Evolutionary conservation across 2,329 filamentous ascomycete genomes (phyloP).

Genomic region (Aspergillus ochraceoroseus): DNA sequence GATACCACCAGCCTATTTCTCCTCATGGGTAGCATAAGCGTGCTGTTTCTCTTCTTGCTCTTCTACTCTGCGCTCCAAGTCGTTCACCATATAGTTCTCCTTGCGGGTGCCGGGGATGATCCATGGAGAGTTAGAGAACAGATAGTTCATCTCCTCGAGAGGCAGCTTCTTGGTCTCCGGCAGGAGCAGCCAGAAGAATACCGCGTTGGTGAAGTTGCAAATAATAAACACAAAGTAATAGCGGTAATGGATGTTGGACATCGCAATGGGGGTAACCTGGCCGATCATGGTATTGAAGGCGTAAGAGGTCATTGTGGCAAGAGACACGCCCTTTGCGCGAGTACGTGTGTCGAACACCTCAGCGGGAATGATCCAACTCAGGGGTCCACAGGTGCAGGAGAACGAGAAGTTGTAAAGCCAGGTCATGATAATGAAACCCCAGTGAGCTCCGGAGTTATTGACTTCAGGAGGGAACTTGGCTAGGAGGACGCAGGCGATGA

Average conservation of each 20-base stretch:
- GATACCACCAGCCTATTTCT: slow-evolving; percentile 9
- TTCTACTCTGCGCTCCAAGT: slow-evolving; percentile 56
- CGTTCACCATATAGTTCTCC: slow-evolving; percentile 50
- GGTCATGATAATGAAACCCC: slow-evolving; percentile 65
- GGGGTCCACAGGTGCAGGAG: slow-evolving; percentile 63
- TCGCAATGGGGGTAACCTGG: slow-evolving; percentile 60
- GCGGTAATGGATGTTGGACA: slow-evolving; percentile 51
- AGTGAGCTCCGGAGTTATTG: slow-evolving; percentile 35
- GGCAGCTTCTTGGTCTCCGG: slow-evolving; percentile 61
- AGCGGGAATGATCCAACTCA: slow-evolving; percentile 57
- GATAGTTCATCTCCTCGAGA: slow-evolving; percentile 63
- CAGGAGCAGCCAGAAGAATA: slow-evolving; percentile 64
- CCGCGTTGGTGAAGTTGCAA: slow-evolving; percentile 63
- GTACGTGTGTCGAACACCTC: slow-evolving; percentile 76
- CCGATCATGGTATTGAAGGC: slow-evolving; percentile 75
- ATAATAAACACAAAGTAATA: slow-evolving; percentile 60
- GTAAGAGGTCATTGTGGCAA: slow-evolving; percentile 68
- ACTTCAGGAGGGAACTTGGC: slow-evolving; percentile 58
- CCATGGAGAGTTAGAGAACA: slow-evolving; percentile 61
- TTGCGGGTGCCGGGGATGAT: slow-evolving; percentile 57
- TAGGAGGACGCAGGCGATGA: slow-evolving; percentile 58
- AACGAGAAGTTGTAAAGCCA: slow-evolving; percentile 80
- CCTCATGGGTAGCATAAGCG: slow-evolving; percentile 19
- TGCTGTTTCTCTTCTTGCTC: slow-evolving; percentile 53
- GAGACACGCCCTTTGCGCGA: slow-evolving; percentile 66